Percentiles rank a stretch among this genome's conserved stretches.
These are phyloP conservation scores for Rhodomyrtus psidioides DNA, from an alignment of 441 rosid species.

Conservation along the genomic window DNA sequence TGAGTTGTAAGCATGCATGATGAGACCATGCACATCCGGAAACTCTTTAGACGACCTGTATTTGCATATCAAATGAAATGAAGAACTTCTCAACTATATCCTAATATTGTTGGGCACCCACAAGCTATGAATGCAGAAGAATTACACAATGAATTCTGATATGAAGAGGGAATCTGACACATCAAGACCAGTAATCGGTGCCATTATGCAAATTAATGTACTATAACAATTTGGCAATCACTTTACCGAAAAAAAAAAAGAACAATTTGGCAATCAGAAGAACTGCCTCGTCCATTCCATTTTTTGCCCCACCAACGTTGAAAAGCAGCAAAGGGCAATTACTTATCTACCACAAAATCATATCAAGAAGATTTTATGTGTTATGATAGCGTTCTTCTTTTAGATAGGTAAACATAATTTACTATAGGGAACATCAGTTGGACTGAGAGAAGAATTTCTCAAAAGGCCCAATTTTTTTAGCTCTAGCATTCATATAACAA, in stretches of 20 bases:
- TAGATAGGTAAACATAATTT: background rate
- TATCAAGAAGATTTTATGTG: background rate
- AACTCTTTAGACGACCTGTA: constrained; percentile 92
- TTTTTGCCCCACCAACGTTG: background rate
- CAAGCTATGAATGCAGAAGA: constrained; percentile 21
- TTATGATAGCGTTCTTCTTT: background rate
- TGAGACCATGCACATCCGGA: constrained; percentile 84
- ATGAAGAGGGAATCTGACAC: background rate
- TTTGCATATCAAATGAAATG: constrained; percentile 56
- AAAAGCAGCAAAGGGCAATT: background rate
- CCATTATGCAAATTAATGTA: background rate
- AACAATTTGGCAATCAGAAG: background rate
- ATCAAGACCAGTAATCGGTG: background rate
- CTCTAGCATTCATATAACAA: background rate
- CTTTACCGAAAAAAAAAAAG: too few relatives aligned
- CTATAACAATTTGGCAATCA: background rate
- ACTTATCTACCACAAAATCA: background rate
- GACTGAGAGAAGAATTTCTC: background rate
- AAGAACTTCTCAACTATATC: constrained; percentile 32
- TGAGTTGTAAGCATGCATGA: constrained; percentile 86
- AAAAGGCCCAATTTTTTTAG: background rate
- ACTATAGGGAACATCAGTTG: background rate
- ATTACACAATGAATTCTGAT: background rate
- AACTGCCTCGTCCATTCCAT: background rate
- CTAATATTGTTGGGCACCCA: constrained; percentile 7